Base-by-base conservation (phyloP, 208 protist species). In the Phytomonas sp. region DNA sequence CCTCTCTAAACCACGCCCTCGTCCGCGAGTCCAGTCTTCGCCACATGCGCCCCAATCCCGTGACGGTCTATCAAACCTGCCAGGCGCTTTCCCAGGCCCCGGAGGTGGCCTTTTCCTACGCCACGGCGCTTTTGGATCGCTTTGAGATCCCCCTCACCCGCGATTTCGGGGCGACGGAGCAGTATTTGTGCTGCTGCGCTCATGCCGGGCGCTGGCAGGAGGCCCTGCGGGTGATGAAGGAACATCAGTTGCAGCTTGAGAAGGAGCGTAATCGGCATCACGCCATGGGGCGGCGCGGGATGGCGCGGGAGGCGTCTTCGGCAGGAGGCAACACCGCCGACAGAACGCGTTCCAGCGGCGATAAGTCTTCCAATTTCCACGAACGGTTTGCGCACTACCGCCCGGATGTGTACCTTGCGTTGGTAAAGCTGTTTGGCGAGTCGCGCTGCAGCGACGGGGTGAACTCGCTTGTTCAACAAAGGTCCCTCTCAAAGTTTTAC, bases 51-150 rank as follows among this genome's bases (percentile, higher is more conserved):
- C 76, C 81, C 2, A 93, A 90, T 65, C 70, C 74, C 29, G 81
- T 93, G 8, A 85, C 84, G 8, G 74, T 90, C 9, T 86, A 87
- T 40, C 87, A 93, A 33, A 73, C 71, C 37, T 89, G 82, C 66
- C 68, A 75, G 15, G 76, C 72, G 0, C 66, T 93, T 1, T 74
- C 56, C 36, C 53, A 62, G 7, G 60, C 64, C 7, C 72, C 71
- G 33, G 64, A 60, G 17, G 31, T 66, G 17, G 74, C 67, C 31
- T 73, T 84, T 31, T 65, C 68, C 31, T 85, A 86, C 63, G 76
- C 80, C 37, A 68, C 67, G 32, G 34, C 62, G 29, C 73, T 89
- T 62, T 33, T 83, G 9, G 60, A 72, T 1, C 30, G 73, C 29
- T 67, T 78, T 29, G 40, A 61, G 32, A 67, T 86, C 20, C 15